A percentile compares a stretch with the other conserved stretches of the same genome.
Conservation (phyloP, 371 early-diverging fungal species). For the Rhizomucor miehei region DNA sequence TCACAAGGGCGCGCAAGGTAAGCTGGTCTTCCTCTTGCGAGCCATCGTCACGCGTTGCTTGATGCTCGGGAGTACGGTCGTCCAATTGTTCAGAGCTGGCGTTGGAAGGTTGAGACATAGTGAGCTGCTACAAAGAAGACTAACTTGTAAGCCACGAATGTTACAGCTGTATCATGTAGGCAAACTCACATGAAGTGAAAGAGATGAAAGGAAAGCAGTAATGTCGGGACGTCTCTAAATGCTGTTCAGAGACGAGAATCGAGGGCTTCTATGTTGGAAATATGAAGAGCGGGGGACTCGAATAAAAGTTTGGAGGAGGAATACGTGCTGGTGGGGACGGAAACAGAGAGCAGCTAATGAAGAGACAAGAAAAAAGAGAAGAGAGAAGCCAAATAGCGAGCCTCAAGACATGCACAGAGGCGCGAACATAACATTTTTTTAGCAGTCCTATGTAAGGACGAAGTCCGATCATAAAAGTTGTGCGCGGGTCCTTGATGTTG, state of each 20-base stretch:
- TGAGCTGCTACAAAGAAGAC: neutral
- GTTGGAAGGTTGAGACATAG: slow-evolving; percentile 16
- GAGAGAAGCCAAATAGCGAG: slow-evolving; percentile 17
- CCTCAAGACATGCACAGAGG: too few relatives aligned
- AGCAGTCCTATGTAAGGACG: too few relatives aligned
- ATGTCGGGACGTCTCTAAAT: neutral
- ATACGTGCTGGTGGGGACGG: neutral
- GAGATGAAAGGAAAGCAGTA: slow-evolving; percentile 3
- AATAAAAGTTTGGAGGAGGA: neutral
- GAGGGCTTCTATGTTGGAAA: neutral
- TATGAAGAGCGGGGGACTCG: neutral
- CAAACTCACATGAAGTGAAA: neutral
- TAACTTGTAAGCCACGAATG: neutral
- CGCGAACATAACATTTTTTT: too few relatives aligned
- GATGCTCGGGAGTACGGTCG: slow-evolving; percentile 9
- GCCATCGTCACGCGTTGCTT: slow-evolving; percentile 3
- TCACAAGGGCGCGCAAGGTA: slow-evolving; percentile 79
- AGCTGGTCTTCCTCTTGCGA: slow-evolving; percentile 34
- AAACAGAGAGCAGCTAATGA: neutral
- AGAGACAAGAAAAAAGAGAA: neutral
- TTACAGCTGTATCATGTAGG: neutral
- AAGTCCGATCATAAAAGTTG: too few relatives aligned
- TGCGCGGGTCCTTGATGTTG: too few relatives aligned
- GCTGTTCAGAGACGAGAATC: neutral
- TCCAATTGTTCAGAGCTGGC: slow-evolving; percentile 13